A percentile compares a stretch with the other conserved stretches of the same genome.
phyloP scores from a whole-genome alignment of 345 rosid species.

The Populus tremula region DNA sequence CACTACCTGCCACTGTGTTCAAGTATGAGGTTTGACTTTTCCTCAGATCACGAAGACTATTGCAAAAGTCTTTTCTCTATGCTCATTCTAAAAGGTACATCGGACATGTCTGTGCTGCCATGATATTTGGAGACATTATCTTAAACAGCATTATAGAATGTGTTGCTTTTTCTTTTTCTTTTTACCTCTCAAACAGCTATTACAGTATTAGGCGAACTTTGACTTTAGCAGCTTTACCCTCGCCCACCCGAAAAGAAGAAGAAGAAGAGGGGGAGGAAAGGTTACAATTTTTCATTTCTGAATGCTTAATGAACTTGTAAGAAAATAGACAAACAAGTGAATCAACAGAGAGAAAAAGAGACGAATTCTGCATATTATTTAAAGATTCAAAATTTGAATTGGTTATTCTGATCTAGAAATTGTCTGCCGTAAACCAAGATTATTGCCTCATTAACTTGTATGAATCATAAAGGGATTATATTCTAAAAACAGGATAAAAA shows the following conservation, averaged over 20 bases:
- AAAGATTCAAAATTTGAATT: background rate
- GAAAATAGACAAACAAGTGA: background rate
- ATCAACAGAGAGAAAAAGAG: background rate
- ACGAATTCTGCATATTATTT: background rate
- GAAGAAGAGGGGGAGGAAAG: background rate
- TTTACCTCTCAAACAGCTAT: background rate
- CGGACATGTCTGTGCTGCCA: background rate
- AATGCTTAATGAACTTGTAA: background rate
- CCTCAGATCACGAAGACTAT: slow-evolving; percentile 1
- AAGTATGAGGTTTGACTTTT: slow-evolving; percentile 1
- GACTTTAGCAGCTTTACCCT: background rate
- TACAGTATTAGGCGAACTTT: background rate
- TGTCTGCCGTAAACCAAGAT: background rate
- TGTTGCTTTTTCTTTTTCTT: background rate
- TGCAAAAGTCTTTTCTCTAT: background rate
- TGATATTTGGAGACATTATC: background rate
- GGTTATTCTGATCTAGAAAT: background rate
- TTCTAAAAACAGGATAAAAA: background rate
- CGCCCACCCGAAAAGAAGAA: background rate
- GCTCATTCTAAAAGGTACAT: background rate
- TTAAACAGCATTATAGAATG: background rate
- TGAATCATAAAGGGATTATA: background rate
- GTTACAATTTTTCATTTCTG: background rate
- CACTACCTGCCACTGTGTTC: background rate
- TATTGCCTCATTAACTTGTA: background rate